Percentiles rank a stretch among this genome's conserved stretches.
These are phyloP conservation scores for Phycomyces blakesleeanus DNA, from an alignment of 192 early-diverging fungal genomes.

Conservation along the genomic window DNA sequence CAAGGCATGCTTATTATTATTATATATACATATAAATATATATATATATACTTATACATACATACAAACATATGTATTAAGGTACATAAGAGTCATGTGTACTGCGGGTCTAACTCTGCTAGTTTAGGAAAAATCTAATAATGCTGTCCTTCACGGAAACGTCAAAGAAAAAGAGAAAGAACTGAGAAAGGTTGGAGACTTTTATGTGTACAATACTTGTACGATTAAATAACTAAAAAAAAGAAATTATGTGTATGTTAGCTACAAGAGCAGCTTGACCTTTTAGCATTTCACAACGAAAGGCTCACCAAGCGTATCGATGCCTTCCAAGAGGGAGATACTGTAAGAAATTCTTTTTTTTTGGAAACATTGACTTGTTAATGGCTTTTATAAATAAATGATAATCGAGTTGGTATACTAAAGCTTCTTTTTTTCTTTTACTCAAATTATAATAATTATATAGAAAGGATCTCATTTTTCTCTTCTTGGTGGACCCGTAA, in stretches of 20 bases:
- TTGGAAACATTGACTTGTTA: too few relatives aligned
- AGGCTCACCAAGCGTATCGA: slow-evolving; percentile 57
- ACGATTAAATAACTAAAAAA: too few relatives aligned
- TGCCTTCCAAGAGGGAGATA: slow-evolving; percentile 44
- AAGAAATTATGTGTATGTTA: too few relatives aligned
- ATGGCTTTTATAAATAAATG: too few relatives aligned
- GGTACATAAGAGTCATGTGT: too few relatives aligned
- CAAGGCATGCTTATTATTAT: slow-evolving; percentile 34
- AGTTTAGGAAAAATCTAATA: slow-evolving; percentile 53
- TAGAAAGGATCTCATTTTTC: slow-evolving; percentile 39
- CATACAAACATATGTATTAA: too few relatives aligned
- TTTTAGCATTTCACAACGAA: slow-evolving; percentile 57
- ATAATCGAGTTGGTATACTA: too few relatives aligned
- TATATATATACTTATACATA: too few relatives aligned
- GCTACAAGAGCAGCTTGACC: slow-evolving; percentile 50
- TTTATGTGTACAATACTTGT: background rate
- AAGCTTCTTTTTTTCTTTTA: too few relatives aligned
- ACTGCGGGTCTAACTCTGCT: background rate
- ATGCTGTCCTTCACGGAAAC: slow-evolving; percentile 42
- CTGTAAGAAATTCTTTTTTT: slow-evolving; percentile 18
- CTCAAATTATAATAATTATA: too few relatives aligned
- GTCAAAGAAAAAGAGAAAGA: slow-evolving; percentile 58
- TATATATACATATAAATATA: too few relatives aligned
- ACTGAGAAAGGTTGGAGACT: slow-evolving; percentile 42
- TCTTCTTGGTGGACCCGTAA: slow-evolving; percentile 40